Conservation (phyloP, 2,329 filamentous ascomycete genomes). For the Lanzia echinophila region DNA sequence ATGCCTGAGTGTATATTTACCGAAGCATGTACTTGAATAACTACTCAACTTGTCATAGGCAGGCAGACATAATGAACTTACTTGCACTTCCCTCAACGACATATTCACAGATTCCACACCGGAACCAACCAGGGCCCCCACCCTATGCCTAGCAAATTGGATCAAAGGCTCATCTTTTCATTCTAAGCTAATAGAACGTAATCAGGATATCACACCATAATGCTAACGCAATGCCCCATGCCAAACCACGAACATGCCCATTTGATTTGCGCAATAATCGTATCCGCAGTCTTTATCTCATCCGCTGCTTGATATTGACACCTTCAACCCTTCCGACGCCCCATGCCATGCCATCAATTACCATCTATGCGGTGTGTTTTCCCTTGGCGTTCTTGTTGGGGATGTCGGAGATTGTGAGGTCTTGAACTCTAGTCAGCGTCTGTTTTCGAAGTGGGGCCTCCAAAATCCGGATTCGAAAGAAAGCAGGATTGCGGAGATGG, state of each 20-base stretch:
- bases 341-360: background rate
- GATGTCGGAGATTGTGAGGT: slow-evolving; percentile 52
- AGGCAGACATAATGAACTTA: no score
- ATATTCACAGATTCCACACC: no score
- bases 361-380: slow-evolving; percentile 29
- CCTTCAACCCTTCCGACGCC: background rate
- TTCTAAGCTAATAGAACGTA: background rate
- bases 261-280: slow-evolving; percentile 6
- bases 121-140: no score
- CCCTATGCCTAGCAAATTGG: no score
- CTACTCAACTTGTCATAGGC: no score
- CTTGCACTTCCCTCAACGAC: no score
- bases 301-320: slow-evolving; percentile 8
- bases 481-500: no score
- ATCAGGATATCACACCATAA: slow-evolving; percentile 2
- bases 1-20: no score
- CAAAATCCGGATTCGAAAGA: no score
- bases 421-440: no score
- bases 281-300: slow-evolving; percentile 4
- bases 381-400: slow-evolving; percentile 52
- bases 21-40: no score
- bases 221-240: background rate
- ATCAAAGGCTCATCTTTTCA: background rate
- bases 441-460: no score
- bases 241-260: background rate